These are phyloP conservation scores for Lasiodiplodia sp. DNA, from an alignment of 2,329 filamentous ascomycete species.

Conservation along the genomic window DNA sequence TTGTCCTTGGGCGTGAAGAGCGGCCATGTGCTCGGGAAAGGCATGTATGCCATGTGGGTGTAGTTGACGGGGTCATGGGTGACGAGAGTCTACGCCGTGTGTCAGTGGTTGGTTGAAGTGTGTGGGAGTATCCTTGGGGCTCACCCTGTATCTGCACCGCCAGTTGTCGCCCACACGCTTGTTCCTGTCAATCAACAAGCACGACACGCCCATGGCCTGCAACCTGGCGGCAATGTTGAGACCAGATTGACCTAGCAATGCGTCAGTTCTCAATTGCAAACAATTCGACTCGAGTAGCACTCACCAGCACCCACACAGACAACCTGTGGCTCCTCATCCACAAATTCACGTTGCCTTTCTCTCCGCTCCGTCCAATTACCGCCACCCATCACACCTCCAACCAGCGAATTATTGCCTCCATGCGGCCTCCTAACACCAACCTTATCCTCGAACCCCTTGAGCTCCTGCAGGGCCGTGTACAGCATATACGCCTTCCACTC, in stretches of 20 bases:
- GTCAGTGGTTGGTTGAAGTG: not conserved
- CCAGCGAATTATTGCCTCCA: slow-evolving; percentile 70
- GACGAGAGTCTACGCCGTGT: slow-evolving; percentile 56
- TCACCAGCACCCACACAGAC: slow-evolving; percentile 61
- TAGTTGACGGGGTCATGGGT: slow-evolving; percentile 71
- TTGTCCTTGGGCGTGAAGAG: slow-evolving; percentile 77
- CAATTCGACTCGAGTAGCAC: not conserved
- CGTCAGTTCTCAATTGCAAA: not conserved
- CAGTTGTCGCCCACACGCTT: slow-evolving; percentile 58
- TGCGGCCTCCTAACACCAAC: slow-evolving; percentile 56
- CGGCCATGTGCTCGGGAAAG: slow-evolving; percentile 71
- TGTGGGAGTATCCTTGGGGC: too few species aligned
- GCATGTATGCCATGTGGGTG: slow-evolving; percentile 63
- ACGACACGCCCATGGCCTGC: slow-evolving; percentile 49
- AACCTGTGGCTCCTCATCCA: slow-evolving; percentile 61
- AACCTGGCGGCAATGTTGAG: slow-evolving; percentile 47
- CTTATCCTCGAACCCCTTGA: slow-evolving; percentile 63
- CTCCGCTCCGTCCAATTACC: slow-evolving; percentile 55
- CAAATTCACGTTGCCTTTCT: slow-evolving; percentile 39
- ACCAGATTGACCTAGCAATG: slow-evolving; percentile 43
- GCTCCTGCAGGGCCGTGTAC: slow-evolving; percentile 64
- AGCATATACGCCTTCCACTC: slow-evolving; percentile 70
- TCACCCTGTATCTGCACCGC: slow-evolving; percentile 53
- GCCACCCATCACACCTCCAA: slow-evolving; percentile 57
- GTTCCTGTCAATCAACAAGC: slow-evolving; percentile 55